Conservation (phyloP, 495 filamentous ascomycete genomes). For the Evernia prunastri region DNA sequence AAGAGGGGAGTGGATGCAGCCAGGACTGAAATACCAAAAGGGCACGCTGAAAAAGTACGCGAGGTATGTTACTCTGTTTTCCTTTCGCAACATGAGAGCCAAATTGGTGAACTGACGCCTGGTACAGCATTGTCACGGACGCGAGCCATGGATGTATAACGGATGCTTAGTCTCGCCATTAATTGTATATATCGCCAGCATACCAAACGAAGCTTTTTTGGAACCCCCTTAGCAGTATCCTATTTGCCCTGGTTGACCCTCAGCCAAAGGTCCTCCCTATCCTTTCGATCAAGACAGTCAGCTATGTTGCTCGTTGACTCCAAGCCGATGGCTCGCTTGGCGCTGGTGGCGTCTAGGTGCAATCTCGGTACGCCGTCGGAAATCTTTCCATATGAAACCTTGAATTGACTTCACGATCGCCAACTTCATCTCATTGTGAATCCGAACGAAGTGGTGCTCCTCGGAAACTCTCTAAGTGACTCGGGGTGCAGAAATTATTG, state of each 20-base stretch:
- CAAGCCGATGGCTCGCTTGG: not conserved
- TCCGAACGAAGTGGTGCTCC: not conserved
- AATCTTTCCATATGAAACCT: not conserved
- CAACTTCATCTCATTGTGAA: not conserved
- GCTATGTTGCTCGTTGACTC: too few relatives aligned
- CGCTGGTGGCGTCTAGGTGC: not conserved
- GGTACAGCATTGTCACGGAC: constrained; percentile 51
- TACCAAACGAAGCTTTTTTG: not conserved
- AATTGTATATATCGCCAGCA: constrained; percentile 1
- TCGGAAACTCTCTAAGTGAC: not conserved
- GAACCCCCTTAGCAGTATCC: not conserved
- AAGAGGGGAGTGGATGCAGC: constrained; percentile 59
- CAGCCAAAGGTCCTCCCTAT: not conserved
- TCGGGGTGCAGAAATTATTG: not conserved
- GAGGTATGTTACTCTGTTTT: constrained; percentile 30
- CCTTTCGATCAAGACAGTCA: too few relatives aligned
- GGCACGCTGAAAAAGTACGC: constrained; percentile 77
- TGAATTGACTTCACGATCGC: not conserved
- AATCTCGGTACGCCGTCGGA: not conserved
- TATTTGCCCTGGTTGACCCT: not conserved
- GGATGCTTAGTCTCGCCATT: constrained; percentile 41
- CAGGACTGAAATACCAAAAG: constrained; percentile 57
- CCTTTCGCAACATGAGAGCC: not conserved
- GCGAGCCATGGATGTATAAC: constrained; percentile 79
- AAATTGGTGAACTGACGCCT: not conserved